These are phyloP conservation scores for Coemansia sp. DNA, from an alignment of 192 early-diverging fungal species.

Conservation along the genomic window DNA sequence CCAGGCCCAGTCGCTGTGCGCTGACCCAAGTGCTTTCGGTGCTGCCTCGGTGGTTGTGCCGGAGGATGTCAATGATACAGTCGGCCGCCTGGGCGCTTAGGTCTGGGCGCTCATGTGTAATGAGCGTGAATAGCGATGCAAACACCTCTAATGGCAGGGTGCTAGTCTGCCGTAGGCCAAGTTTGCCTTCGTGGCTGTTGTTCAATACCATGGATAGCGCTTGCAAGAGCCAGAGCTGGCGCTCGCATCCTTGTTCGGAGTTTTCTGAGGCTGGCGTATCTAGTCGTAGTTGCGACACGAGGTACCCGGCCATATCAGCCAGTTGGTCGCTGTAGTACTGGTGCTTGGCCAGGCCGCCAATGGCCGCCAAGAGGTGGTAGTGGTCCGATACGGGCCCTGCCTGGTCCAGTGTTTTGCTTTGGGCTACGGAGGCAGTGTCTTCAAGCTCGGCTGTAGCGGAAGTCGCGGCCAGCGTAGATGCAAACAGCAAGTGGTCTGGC, in stretches of 20 bases:
- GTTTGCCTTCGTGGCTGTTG: conserved; percentile 4
- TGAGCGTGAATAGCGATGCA: conserved; percentile 46
- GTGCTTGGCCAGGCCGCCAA: conserved; percentile 54
- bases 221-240: conserved; percentile 32
- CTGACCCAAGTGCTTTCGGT: conserved; percentile 10
- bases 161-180: conserved; percentile 9
- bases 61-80: conserved; percentile 43
- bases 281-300: conserved; percentile 40
- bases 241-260: not conserved
- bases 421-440: not conserved
- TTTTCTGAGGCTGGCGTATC: not conserved
- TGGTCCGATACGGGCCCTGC: conserved; percentile 21
- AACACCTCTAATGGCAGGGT: conserved; percentile 23
- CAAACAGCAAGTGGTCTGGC: conserved; percentile 29
- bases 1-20: conserved; percentile 10
- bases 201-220: conserved; percentile 28
- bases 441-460: not conserved
- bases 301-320: conserved; percentile 42
- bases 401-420: not conserved
- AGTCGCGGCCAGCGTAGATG: conserved; percentile 11
- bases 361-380: conserved; percentile 50
- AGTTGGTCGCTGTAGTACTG: conserved; percentile 55
- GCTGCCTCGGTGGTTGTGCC: conserved; percentile 4
- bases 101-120: conserved; percentile 20
- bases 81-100: conserved; percentile 38